Evolutionary conservation across 2,329 filamentous ascomycete genomes (phyloP).

Genomic region (Aspergillus bombycis): DNA sequence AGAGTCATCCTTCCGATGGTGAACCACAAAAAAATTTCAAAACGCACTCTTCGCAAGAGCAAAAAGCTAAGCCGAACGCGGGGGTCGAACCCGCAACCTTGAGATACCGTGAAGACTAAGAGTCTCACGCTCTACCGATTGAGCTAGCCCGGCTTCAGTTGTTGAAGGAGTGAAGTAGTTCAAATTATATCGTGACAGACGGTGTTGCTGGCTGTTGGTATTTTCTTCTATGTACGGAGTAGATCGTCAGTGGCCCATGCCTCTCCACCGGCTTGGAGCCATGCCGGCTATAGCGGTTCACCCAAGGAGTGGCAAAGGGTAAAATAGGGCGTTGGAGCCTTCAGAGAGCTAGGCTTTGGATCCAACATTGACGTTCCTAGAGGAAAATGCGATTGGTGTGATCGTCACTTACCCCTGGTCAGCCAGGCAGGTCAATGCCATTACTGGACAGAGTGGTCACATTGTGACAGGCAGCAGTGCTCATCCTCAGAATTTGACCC

Average conservation of each 20-base stretch:
- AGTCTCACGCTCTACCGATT: conserved; percentile 55
- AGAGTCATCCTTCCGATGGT: not conserved
- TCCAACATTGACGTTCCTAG: not conserved
- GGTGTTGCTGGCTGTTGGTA: not conserved
- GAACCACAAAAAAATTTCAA: conserved; percentile 1
- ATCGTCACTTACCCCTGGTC: not conserved
- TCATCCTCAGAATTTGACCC: not conserved
- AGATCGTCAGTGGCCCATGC: not conserved
- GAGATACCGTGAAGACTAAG: conserved; percentile 40
- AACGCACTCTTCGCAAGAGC: not conserved
- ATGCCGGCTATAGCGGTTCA: not conserved
- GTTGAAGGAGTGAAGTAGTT: not conserved
- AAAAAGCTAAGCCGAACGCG: conserved; percentile 42
- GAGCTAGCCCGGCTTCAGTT: conserved; percentile 49
- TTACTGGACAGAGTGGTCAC: not conserved
- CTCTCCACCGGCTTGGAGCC: not conserved
- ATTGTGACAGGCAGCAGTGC: not conserved
- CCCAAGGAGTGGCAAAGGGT: not conserved
- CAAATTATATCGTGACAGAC: not conserved
- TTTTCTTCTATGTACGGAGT: not conserved
- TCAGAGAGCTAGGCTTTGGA: not conserved
- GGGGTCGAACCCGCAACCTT: conserved; percentile 48
- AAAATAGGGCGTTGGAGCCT: not conserved
- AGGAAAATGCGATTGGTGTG: not conserved
- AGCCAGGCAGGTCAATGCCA: not conserved